Conservation (phyloP, 2,329 filamentous ascomycete genomes). For the Stachybotrys elegans region DNA sequence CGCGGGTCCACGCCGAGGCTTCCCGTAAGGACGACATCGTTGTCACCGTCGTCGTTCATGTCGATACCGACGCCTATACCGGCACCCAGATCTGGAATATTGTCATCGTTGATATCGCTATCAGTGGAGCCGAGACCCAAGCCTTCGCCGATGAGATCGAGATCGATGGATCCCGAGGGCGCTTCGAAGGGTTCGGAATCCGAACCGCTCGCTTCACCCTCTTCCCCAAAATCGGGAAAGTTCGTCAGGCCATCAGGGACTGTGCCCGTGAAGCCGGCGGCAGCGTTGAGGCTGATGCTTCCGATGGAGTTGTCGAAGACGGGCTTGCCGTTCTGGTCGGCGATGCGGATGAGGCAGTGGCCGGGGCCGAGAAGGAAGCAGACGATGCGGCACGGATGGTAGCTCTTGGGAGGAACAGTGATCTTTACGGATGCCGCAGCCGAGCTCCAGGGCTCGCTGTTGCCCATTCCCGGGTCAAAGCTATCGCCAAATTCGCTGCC, state of each 20-base stretch:
- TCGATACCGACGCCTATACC: not conserved
- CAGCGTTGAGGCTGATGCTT: not conserved
- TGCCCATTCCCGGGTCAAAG: too few relatives aligned
- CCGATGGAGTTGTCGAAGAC: not conserved
- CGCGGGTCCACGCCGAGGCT: not conserved
- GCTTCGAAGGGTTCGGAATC: not conserved
- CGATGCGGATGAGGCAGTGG: not conserved
- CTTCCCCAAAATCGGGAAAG: not conserved
- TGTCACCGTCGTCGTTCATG: not conserved
- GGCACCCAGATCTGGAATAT: not conserved
- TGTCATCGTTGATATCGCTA: not conserved
- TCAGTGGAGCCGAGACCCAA: not conserved
- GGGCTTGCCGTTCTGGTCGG: not conserved
- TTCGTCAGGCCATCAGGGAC: not conserved
- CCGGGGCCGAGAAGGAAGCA: not conserved
- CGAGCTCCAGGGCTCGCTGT: too few relatives aligned
- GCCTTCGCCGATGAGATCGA: not conserved
- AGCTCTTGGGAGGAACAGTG: not conserved
- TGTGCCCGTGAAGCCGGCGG: not conserved
- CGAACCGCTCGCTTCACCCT: not conserved
- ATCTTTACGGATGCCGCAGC: not conserved
- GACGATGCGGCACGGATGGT: not conserved
- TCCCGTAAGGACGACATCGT: too few relatives aligned
- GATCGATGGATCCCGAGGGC: not conserved
- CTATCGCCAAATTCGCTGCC: not conserved